These are phyloP conservation scores for Gomphus bonarii DNA, from an alignment of 1,284 basidiomycete genomes.

Conservation along the genomic window DNA sequence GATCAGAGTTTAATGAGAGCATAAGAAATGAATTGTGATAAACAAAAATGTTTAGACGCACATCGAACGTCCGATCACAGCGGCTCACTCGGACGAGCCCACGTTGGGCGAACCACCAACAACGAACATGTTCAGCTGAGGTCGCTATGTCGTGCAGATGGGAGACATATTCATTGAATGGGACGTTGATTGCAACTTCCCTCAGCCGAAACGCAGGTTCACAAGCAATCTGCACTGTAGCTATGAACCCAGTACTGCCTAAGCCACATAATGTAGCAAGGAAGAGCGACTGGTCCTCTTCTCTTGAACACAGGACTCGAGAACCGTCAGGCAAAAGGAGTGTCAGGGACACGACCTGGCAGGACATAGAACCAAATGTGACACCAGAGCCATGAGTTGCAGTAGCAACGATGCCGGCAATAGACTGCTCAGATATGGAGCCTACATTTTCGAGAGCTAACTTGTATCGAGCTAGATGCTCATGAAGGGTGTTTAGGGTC, in stretches of 20 bases:
- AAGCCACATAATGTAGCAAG: constrained; percentile 88
- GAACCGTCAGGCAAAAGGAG: constrained; percentile 68
- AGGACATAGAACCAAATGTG: constrained; percentile 73
- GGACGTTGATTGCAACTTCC: constrained; percentile 61
- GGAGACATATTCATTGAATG: constrained; percentile 53
- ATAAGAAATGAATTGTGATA: background rate
- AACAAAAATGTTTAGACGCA: constrained; percentile 26
- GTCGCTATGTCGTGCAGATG: constrained; percentile 47
- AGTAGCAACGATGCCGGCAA: constrained; percentile 88
- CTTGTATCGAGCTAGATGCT: constrained; percentile 49
- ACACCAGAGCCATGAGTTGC: constrained; percentile 92
- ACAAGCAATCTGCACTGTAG: constrained; percentile 69
- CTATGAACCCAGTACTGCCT: constrained; percentile 84
- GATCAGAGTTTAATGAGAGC: background rate
- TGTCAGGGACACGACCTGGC: constrained; percentile 67
- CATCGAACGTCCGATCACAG: constrained; percentile 70
- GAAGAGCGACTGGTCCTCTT: constrained; percentile 69
- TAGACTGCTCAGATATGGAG: constrained; percentile 93
- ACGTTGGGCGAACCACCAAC: constrained; percentile 94
- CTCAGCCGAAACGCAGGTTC: constrained; percentile 77
- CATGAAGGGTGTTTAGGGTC: constrained; percentile 64
- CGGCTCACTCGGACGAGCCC: constrained; percentile 66
- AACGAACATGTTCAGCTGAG: constrained; percentile 75
- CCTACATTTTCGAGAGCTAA: constrained; percentile 90
- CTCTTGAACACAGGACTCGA: constrained; percentile 56